A percentile compares a stretch with the other conserved stretches of the same genome.
Evolutionary conservation across 495 filamentous ascomycete species (phyloP).

Genomic region (Penicillium chermesinum): DNA sequence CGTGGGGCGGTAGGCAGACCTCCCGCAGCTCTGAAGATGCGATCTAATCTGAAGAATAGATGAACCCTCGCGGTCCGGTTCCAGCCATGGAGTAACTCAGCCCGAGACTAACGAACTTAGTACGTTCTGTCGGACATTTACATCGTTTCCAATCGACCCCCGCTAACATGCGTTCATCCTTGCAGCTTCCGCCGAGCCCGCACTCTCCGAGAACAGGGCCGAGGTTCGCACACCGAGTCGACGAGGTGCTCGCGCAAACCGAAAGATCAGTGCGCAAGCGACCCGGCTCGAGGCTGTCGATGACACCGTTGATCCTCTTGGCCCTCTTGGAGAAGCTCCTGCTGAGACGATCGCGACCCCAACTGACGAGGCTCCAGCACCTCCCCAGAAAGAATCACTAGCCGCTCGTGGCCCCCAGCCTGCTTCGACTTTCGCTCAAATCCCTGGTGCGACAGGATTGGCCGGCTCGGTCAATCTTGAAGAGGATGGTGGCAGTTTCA

Average conservation of each 20-base stretch:
- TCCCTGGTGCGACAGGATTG: conserved; percentile 42
- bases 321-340: conserved; percentile 66
- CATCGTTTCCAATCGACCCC: conserved; percentile 15
- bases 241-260: conserved; percentile 54
- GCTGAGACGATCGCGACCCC: conserved; percentile 33
- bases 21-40: conserved; percentile 29
- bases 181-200: conserved; percentile 31
- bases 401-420: conserved; percentile 54
- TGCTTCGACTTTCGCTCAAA: conserved; percentile 43
- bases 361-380: conserved; percentile 70
- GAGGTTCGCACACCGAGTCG: conserved; percentile 44
- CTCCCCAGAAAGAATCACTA: conserved; percentile 80
- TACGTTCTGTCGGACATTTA: conserved; percentile 15
- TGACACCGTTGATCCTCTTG: conserved; percentile 87
- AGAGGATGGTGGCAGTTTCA: conserved; percentile 58
- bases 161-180: conserved; percentile 27
- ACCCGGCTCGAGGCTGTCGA: conserved; percentile 84
- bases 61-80: conserved; percentile 51
- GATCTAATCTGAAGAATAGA: conserved; percentile 35
- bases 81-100: conserved; percentile 25
- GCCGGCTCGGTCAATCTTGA: conserved; percentile 60
- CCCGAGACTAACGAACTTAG: conserved; percentile 26
- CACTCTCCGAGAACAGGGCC: conserved; percentile 29
- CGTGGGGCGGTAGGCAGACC: conserved; percentile 60
- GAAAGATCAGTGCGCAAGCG: conserved; percentile 73